Base-by-base conservation (phyloP, 768 basidiomycete species). In the Termitomyces sp. region DNA sequence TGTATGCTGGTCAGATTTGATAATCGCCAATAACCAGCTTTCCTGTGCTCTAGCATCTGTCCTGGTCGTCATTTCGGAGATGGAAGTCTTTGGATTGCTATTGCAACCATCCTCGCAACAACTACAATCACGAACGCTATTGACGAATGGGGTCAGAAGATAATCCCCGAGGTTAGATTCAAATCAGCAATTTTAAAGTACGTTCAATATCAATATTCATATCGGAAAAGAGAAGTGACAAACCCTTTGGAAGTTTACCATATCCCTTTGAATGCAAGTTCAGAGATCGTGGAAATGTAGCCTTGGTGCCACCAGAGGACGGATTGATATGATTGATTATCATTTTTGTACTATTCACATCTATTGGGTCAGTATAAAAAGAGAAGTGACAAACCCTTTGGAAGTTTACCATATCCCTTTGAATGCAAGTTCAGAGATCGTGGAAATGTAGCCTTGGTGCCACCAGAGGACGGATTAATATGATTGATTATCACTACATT, bases 91-190 rank as follows among this genome's bases (percentile, higher is more conserved):
- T 68, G 67, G 68, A 63, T 70, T 11, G 60, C 63, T 5, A 53
- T 67, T 37, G 68, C 72, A 2, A 69, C 68, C 14, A 62, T 77
- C 12, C 62, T 76, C n/a, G 65, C 75, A 4, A 63, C 69, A 2
- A 68, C 73, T 47, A 65, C 65, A 8, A 70, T 78, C 37, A 54
- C 53, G 8, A 70, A 68, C 59, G 66, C 70, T 1, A 47, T 47
- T n/a, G 75, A 72, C 42, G 60, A 65, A 12, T 55, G 65, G 12
- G 76, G 77, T 1, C 62, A 67, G 14, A 68, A 68, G 40, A 69
- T 76, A 20, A 56, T 37, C 4, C 65, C 58, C 0, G 55, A 60
- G 31, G 52, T 54, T 32, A 55, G 7, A 42, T 63, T 59, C 15
- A 47, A 47, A 43, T 42, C 57, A 31, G 51, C 58, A 4, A 32